Evolutionary conservation across 1,139 yeast species (phyloP).

Genomic region (Debaryomyces subglobosus): DNA sequence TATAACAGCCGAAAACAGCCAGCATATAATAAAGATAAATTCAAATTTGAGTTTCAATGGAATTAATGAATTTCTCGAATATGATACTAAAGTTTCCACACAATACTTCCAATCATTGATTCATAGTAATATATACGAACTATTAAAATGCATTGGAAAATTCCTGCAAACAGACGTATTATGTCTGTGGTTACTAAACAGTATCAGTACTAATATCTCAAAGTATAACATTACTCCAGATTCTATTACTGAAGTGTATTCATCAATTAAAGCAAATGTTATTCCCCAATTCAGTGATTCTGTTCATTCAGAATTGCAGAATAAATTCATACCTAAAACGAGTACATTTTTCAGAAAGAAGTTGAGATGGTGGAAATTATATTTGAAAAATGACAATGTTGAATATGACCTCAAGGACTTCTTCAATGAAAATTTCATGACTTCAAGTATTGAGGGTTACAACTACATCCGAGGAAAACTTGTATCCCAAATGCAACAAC

Average conservation of each 20-base stretch:
- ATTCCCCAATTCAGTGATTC: slow-evolving; percentile 33
- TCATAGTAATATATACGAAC: slow-evolving; percentile 41
- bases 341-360: slow-evolving; percentile 31
- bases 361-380: slow-evolving; percentile 49
- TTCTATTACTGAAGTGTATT: slow-evolving; percentile 18
- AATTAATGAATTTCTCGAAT: slow-evolving; percentile 30
- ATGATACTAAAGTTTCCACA: slow-evolving; percentile 38
- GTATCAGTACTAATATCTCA: slow-evolving; percentile 19
- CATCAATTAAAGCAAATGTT: slow-evolving; percentile 22
- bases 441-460: slow-evolving; percentile 41
- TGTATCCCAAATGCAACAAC: slow-evolving; percentile 30
- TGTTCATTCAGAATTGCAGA: slow-evolving; percentile 44
- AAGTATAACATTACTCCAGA: slow-evolving; percentile 13
- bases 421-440: slow-evolving; percentile 40
- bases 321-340: slow-evolving; percentile 36
- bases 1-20: slow-evolving; percentile 12
- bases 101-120: slow-evolving; percentile 33
- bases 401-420: slow-evolving; percentile 49
- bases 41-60: slow-evolving; percentile 35
- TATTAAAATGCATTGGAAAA: slow-evolving; percentile 36
- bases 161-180: slow-evolving; percentile 27
- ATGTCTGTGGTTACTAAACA: slow-evolving; percentile 28
- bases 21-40: slow-evolving; percentile 39
- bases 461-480: slow-evolving; percentile 44
- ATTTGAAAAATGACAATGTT: slow-evolving; percentile 48